Percentiles rank a stretch among this genome's conserved stretches.
Conservation (phyloP, 345 rosid genomes). For the Rhizophora apiculata region DNA sequence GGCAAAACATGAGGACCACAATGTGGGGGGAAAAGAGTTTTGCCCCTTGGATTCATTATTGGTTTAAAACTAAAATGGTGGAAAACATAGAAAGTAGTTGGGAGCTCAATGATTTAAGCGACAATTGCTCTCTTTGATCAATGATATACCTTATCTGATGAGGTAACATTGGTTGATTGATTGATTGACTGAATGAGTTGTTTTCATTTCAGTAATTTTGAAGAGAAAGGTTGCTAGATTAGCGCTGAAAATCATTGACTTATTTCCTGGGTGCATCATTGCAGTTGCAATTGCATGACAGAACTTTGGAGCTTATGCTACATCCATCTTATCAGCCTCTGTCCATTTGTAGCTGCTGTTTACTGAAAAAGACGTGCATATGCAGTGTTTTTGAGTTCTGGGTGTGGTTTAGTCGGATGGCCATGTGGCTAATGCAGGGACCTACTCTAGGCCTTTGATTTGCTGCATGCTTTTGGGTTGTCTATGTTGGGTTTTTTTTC, state of each 20-base stretch:
- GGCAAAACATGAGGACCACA: too few relatives aligned
- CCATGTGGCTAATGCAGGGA: conserved; percentile 13
- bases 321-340: conserved; percentile 13
- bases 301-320: conserved; percentile 7
- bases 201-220: background rate
- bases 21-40: too few relatives aligned
- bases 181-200: conserved; percentile 24
- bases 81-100: conserved; percentile 4
- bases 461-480: conserved; percentile 14
- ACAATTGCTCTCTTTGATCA: conserved; percentile 9
- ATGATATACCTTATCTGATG: conserved; percentile 28
- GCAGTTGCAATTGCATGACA: conserved; percentile 4
- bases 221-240: conserved; percentile 30
- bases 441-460: conserved; percentile 32
- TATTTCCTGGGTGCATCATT: conserved; percentile 21
- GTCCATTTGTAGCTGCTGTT: conserved; percentile 19
- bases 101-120: conserved; percentile 20
- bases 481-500: conserved; percentile 3
- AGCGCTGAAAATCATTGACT: conserved; percentile 37
- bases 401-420: conserved; percentile 8
- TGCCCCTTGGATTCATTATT: too few relatives aligned
- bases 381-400: conserved; percentile 2
- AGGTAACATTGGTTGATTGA: conserved; percentile 15
- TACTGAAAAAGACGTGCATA: conserved; percentile 23
- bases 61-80: too few relatives aligned